Percentiles rank a stretch among this genome's conserved stretches.
Conservation (phyloP, 2,329 filamentous ascomycete genomes). For the Mollisiaceae sp. region DNA sequence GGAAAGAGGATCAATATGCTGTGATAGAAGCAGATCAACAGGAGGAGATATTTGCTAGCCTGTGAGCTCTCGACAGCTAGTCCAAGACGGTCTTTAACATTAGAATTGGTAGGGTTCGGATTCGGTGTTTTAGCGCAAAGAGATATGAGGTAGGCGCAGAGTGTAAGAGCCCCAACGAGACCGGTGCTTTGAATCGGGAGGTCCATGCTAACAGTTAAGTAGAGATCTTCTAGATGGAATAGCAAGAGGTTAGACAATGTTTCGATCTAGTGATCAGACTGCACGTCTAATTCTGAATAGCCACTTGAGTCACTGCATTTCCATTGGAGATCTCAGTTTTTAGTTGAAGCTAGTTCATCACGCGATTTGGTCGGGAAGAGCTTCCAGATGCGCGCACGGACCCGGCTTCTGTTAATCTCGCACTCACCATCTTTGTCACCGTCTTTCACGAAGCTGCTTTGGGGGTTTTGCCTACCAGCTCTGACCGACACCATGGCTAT, state of each 20-base stretch:
- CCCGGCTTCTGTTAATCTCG: too few relatives aligned
- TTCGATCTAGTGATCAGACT: not conserved
- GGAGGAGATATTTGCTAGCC: not conserved
- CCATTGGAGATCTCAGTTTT: too few relatives aligned
- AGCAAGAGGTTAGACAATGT: not conserved
- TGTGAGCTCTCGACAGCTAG: not conserved
- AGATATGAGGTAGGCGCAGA: constrained; percentile 19
- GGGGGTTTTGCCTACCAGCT: too few relatives aligned
- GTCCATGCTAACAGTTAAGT: constrained; percentile 4
- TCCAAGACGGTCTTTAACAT: constrained; percentile 9
- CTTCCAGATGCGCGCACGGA: too few relatives aligned
- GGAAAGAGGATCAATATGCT: constrained; percentile 26
- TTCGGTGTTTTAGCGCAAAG: constrained; percentile 24
- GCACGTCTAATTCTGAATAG: not conserved
- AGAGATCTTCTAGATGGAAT: not conserved
- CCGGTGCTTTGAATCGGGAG: constrained; percentile 11
- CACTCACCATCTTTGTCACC: too few relatives aligned
- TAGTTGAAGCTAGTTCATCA: too few relatives aligned
- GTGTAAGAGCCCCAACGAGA: constrained; percentile 8
- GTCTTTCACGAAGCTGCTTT: too few relatives aligned
- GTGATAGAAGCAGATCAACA: constrained; percentile 20
- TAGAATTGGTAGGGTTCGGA: constrained; percentile 15
- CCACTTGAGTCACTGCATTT: too few relatives aligned
- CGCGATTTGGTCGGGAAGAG: too few relatives aligned
- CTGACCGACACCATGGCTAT: too few relatives aligned